These are phyloP conservation scores for Lavandula angustifolia DNA, from an alignment of 257 asterid species.

Conservation along the genomic window DNA sequence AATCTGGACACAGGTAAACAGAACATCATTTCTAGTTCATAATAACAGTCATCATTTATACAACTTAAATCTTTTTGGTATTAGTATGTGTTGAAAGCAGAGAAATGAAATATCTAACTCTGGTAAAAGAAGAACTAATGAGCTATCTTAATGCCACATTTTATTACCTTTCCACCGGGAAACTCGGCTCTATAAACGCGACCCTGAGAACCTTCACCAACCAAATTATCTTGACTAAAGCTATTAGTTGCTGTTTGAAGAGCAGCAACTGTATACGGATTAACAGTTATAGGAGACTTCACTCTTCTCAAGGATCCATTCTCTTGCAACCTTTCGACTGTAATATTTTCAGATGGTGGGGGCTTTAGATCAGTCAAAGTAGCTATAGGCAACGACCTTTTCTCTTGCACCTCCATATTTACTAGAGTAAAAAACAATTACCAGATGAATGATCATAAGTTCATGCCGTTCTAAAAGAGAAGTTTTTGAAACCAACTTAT, in stretches of 20 bases:
- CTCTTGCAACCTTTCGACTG: conserved; percentile 66
- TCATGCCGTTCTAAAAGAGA: neutral
- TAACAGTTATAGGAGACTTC: conserved; percentile 74
- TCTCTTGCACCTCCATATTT: conserved; percentile 68
- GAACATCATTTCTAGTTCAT: conserved; percentile 3
- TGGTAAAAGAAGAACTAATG: neutral
- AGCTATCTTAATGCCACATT: conserved; percentile 2
- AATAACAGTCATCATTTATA: neutral
- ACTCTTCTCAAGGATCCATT: conserved; percentile 71
- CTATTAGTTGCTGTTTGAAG: conserved; percentile 93
- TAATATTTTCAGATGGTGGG: conserved; percentile 63
- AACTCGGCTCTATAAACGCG: conserved; percentile 94
- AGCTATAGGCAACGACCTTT: conserved; percentile 54
- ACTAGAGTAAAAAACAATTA: conserved; percentile 44
- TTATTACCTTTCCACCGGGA: conserved; percentile 80
- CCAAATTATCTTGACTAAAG: conserved; percentile 88
- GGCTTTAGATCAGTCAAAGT: conserved; percentile 61
- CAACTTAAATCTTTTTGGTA: neutral
- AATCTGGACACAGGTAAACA: conserved; percentile 41
- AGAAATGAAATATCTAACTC: conserved; percentile 11
- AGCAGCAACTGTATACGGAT: conserved; percentile 79
- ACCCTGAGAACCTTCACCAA: conserved; percentile 98
- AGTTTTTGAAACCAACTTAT: conserved; percentile 1
- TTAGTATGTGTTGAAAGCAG: conserved; percentile 13
- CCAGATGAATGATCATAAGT: conserved; percentile 20